Percentiles rank a stretch among this genome's conserved stretches.
phyloP scores from a whole-genome alignment of 2,329 filamentous ascomycete species.

The Achaetomium macrosporum region DNA sequence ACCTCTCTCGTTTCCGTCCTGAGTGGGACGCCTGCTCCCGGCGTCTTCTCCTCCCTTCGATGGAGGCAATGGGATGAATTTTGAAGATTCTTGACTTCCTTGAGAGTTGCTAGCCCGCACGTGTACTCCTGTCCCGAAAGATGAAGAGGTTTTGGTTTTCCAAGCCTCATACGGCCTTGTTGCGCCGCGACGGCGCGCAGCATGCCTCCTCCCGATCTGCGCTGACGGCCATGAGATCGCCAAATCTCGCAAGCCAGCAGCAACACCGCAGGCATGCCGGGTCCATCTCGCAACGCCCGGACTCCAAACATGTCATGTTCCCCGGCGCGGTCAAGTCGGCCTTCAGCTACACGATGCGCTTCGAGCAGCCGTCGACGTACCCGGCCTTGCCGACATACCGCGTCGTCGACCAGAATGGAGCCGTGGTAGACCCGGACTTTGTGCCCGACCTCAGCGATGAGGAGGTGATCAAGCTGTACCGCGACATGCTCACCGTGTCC shows the following conservation, averaged over 20 bases:
- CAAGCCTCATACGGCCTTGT: slow-evolving; percentile 1
- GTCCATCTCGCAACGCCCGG: slow-evolving; percentile 50
- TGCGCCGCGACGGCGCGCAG: slow-evolving; percentile 14
- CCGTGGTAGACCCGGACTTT: slow-evolving; percentile 68
- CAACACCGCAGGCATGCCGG: slow-evolving; percentile 35
- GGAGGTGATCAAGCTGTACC: slow-evolving; percentile 54
- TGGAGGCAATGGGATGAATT: slow-evolving; percentile 8
- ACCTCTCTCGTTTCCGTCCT: slow-evolving; percentile 3
- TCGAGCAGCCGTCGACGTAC: slow-evolving; percentile 66
- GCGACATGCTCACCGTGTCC: slow-evolving; percentile 60
- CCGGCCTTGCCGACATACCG: slow-evolving; percentile 85
- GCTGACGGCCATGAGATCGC: neutral
- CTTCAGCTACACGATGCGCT: slow-evolving; percentile 75
- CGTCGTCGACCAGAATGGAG: slow-evolving; percentile 82
- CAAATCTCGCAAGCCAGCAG: slow-evolving; percentile 4
- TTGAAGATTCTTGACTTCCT: neutral
- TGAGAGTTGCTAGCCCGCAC: neutral
- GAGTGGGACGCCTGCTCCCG: neutral
- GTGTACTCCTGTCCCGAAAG: neutral
- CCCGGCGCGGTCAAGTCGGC: slow-evolving; percentile 93
- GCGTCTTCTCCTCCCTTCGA: slow-evolving; percentile 1
- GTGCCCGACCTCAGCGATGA: slow-evolving; percentile 63
- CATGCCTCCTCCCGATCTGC: slow-evolving; percentile 19
- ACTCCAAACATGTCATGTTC: slow-evolving; percentile 61
- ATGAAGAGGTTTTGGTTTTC: slow-evolving; percentile 21